Base-by-base conservation (phyloP, 805 yeast genomes). In the Yamadazyma akitaensis region DNA sequence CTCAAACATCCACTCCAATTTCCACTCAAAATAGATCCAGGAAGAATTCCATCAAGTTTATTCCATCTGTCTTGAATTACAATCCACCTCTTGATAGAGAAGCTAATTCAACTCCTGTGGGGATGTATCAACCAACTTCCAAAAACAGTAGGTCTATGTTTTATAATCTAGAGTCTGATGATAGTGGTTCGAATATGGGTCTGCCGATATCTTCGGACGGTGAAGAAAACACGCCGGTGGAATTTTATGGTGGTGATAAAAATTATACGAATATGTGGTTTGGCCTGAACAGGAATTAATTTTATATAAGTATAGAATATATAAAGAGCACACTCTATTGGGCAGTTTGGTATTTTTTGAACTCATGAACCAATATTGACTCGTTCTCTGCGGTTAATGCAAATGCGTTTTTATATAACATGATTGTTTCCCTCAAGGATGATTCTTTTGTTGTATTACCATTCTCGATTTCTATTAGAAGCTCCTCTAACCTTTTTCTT, bases 401-500 rank as follows among this genome's bases (percentile, higher is more conserved):
- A 60, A 73, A 87, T 0, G 88, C 91, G 37, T 54, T 55, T 77
- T 76, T 68, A 59, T 86, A 89, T 58, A 80, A 67, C 26, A 63
- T 62, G 9, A 85, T 60, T 38, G 83, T 77, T 53, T 80, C 81
- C 2, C 63, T 58, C 2, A 83, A 57, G 0, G 89, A 94, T 11
- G 70, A 73, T 2, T 68, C 68, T 54, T 78, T 81, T 1, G 77
- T 61, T 30, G 72, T 66, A 4, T 57, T 53, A 0, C 97, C 97
- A 0, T 76, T 74, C 44, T 91, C 85, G 3, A 94, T 87, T 33
- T 75, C 73, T 45, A 71, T 77, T 57, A 94, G 70, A 41, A 80
- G 77, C 13, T 62, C 67, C 59, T 94, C 99, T 62, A 94, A 70
- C 37, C 79, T 81, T 44, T 85, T 82, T 46, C 99, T 72, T 49